Evolutionary conservation across 2,329 filamentous ascomycete genomes (phyloP).

Genomic region (Teratosphaeria zuluensis): DNA sequence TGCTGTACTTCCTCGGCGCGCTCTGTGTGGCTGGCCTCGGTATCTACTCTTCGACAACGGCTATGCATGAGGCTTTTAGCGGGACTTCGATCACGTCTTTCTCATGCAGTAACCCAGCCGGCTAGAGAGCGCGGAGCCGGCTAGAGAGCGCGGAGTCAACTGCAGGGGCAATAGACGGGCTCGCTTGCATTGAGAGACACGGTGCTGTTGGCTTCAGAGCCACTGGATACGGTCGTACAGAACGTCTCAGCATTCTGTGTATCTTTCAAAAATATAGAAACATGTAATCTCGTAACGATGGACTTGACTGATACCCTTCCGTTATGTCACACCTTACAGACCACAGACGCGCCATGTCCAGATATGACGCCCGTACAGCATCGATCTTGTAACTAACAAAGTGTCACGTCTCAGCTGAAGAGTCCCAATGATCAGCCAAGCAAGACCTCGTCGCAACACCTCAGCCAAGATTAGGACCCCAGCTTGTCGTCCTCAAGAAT

Average conservation of each 20-base stretch:
- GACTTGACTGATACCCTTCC: background rate
- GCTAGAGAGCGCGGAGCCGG: background rate
- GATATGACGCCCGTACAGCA: no score
- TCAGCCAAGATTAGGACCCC: background rate
- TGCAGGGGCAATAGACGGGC: background rate
- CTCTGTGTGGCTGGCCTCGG: slow-evolving; percentile 31
- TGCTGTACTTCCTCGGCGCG: slow-evolving; percentile 31
- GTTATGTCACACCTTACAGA: background rate
- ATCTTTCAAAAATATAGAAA: background rate
- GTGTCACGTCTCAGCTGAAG: no score
- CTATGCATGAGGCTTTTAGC: slow-evolving; percentile 22
- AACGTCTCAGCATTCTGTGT: background rate
- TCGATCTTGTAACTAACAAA: no score
- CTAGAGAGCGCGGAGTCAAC: background rate
- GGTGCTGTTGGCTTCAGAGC: background rate
- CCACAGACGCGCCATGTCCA: background rate
- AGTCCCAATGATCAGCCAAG: no score
- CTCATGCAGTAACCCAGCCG: slow-evolving; percentile 6
- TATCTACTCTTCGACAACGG: slow-evolving; percentile 30
- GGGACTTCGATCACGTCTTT: slow-evolving; percentile 8
- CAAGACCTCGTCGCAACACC: no score
- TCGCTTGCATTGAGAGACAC: background rate
- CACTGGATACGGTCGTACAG: background rate
- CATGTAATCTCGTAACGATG: background rate
- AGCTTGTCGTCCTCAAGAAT: background rate